Conservation (phyloP, 805 yeast genomes). For the Candida sonorensis region DNA sequence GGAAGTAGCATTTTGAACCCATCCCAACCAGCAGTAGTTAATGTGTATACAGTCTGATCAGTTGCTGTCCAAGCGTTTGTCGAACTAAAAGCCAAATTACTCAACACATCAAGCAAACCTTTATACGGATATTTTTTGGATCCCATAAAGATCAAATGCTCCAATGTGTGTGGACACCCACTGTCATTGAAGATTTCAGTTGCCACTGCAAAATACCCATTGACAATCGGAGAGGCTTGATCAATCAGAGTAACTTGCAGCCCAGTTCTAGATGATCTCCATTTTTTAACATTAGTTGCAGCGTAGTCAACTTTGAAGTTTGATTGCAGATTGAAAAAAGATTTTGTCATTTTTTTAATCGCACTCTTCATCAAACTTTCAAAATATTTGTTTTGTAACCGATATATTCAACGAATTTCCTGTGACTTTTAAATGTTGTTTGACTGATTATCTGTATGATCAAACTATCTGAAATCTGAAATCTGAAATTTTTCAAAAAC, state of each 20-base stretch:
- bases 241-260: constrained; percentile 70
- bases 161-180: constrained; percentile 94
- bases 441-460: too few relatives aligned
- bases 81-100: constrained; percentile 73
- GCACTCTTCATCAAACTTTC: constrained; percentile 2
- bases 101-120: constrained; percentile 81
- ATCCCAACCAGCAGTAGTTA: constrained; percentile 93
- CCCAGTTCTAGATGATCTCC: constrained; percentile 77
- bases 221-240: constrained; percentile 80
- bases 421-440: too few relatives aligned
- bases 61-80: constrained; percentile 98
- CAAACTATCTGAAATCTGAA: too few relatives aligned
- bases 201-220: constrained; percentile 94
- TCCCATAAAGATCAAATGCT: constrained; percentile 93
- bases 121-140: constrained; percentile 83
- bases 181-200: constrained; percentile 83
- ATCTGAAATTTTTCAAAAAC: too few relatives aligned
- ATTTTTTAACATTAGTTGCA: constrained; percentile 63
- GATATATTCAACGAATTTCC: too few relatives aligned
- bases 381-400: too few relatives aligned
- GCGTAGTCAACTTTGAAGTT: constrained; percentile 68
- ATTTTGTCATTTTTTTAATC: constrained; percentile 11
- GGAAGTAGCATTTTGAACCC: constrained; percentile 84
- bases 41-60: constrained; percentile 90
- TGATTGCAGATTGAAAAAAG: constrained; percentile 35